phyloP scores from a whole-genome alignment of 2,329 filamentous ascomycete species.

The Penicillium sp. region DNA sequence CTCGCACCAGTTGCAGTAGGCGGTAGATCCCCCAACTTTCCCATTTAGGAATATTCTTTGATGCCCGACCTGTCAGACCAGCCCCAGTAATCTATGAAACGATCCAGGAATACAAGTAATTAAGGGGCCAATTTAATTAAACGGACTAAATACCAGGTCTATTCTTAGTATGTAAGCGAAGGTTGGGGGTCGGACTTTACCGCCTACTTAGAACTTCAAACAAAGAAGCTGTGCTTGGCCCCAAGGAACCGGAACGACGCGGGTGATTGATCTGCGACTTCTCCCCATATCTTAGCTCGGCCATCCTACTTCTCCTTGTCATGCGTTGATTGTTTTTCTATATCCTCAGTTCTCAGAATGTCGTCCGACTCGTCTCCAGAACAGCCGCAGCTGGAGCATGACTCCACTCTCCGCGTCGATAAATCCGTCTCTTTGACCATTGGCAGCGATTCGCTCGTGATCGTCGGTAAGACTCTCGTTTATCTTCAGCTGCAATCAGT shows the following conservation, averaged over 20 bases:
- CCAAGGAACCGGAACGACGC: not conserved
- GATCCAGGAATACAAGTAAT: not conserved
- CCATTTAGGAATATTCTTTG: not conserved
- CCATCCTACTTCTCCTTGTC: not conserved
- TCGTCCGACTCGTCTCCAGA: constrained; percentile 27
- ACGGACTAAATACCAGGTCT: not conserved
- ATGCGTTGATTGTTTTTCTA: constrained; percentile 8
- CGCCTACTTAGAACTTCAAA: not conserved
- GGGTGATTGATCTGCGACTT: not conserved
- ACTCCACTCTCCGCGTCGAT: constrained; percentile 55
- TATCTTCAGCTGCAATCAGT: not conserved
- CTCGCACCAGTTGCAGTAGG: not conserved
- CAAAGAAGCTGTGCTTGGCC: not conserved
- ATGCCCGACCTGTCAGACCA: not conserved
- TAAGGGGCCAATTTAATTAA: not conserved
- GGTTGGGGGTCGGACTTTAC: not conserved
- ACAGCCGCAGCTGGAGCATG: constrained; percentile 36
- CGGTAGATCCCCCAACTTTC: not conserved
- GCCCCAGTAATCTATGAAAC: not conserved
- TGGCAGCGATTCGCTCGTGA: constrained; percentile 59
- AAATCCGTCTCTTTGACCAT: constrained; percentile 62
- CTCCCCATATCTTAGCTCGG: not conserved
- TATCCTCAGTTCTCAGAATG: constrained; percentile 8
- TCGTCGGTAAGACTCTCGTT: constrained; percentile 51
- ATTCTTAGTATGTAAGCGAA: not conserved